A percentile compares a stretch with the other conserved stretches of the same genome.
phyloP scores from a whole-genome alignment of 2,329 filamentous ascomycete species.

The Ceratocystis cubensis region DNA sequence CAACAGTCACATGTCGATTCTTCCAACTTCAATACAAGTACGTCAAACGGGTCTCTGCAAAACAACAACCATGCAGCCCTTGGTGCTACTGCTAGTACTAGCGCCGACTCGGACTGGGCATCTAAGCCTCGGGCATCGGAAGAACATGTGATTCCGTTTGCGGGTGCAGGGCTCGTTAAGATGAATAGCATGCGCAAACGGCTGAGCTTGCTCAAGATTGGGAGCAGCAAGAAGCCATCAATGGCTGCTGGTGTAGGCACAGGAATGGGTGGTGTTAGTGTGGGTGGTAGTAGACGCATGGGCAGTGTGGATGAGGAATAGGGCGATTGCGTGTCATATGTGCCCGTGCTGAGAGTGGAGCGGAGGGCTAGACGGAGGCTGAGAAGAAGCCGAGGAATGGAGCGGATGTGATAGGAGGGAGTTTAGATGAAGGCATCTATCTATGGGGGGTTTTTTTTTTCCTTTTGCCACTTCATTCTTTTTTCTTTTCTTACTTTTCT shows the following conservation, averaged over 20 bases:
- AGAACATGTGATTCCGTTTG: slow-evolving; percentile 20
- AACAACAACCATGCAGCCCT: neutral
- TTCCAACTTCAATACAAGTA: neutral
- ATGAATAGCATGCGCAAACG: slow-evolving; percentile 62
- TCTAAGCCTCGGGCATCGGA: slow-evolving; percentile 17
- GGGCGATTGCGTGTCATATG: slow-evolving; percentile 20
- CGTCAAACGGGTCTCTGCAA: neutral
- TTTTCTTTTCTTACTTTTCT: slow-evolving; percentile 10
- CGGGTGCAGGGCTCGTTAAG: slow-evolving; percentile 30
- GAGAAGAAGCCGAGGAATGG: neutral
- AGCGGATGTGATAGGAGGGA: neutral
- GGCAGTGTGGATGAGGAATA: slow-evolving; percentile 45
- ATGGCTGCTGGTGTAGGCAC: slow-evolving; percentile 27
- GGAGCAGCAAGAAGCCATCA: slow-evolving; percentile 51
- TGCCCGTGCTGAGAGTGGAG: neutral
- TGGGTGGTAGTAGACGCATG: slow-evolving; percentile 31
- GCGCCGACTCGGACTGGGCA: slow-evolving; percentile 26
- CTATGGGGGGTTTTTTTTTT: slow-evolving; percentile 11
- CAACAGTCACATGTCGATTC: slow-evolving; percentile 1
- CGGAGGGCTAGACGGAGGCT: neutral
- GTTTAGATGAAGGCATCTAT: neutral
- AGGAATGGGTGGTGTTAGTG: neutral
- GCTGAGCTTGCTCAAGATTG: slow-evolving; percentile 64
- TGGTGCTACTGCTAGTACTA: slow-evolving; percentile 24
- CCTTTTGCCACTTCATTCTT: slow-evolving; percentile 18